Base-by-base conservation (phyloP, 1,284 basidiomycete species). In the Gomphus sp. region DNA sequence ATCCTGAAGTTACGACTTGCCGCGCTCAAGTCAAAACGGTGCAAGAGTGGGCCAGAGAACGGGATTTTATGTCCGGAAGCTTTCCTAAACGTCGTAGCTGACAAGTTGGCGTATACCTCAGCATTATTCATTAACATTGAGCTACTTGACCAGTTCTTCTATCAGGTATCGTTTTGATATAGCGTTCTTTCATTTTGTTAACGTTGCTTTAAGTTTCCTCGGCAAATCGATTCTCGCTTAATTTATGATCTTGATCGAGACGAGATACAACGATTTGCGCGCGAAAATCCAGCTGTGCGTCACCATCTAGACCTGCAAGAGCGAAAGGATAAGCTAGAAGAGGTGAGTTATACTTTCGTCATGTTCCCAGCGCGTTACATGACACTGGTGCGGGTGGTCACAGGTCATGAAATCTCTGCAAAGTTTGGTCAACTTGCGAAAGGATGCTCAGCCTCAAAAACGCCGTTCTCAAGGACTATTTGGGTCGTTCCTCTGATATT, bases 121-220 rank as follows among this genome's bases (percentile, higher is more conserved):
- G 87, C 95, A 2, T 94, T 98, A 90, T 99, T 99, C 73, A 96
- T 99, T 79, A 98, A 92, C 73, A 95, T 98, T 61, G 96, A 99
- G 72, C 78, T 99, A 9, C 81, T 99, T 1, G 91, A 95, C 68
- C 94, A 98, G 68, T 99, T 99, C 80, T 98, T 99, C 77, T 98
- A 98, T 70, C 92, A 94, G 77, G 91, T 90, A 65, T 58, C 78
- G 67, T 37, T 34, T 22, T 51, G 25, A n/a, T 14, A 44, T 55
- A 47, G n/a, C 28, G n/a, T 52, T 44, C 2, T 22, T 16, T 58
- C 18, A 31, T 52, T 22, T 49, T 43, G 14, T 52, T 58, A 62
- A 43, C 31, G 25, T 25, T 56, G 14, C 36, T 37, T 2, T 61
- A 31, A 97, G 87, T 98, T 99, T 77, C 96, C 96, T 57, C 85